Evolutionary conservation across 2,329 filamentous ascomycete genomes (phyloP), one percentile per base, ranked within the genome.

Genomic region (Talaromyces funiculosus): DNA sequence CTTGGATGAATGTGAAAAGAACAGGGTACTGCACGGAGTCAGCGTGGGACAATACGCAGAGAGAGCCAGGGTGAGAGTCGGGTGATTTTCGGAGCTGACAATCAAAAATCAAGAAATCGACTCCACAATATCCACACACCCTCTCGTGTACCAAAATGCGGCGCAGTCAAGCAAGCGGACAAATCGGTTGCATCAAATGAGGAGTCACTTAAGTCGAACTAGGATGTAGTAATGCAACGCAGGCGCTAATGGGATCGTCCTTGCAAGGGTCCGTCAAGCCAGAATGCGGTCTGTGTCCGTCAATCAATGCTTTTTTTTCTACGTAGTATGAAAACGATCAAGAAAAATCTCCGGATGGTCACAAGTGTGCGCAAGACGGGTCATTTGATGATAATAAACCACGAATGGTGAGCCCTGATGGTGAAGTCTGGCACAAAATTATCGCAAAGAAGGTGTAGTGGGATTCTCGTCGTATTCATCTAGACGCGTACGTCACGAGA

Each of bases 191-290:
- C 47, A 51, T 51, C 7, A 51, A 47, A 51, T 35, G 47, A 51
- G 26, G 26, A 51, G 47, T 40, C 37, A 20, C 26, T 37, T 47
- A 12, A 26, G 37, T 33, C n/a, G 38, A 14, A n/a, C n/a, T 33
- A 45, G 16, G 22, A 26, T 31, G 24, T 33, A 45, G 22, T 18
- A 35, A 31, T 45, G 26, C 37, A n/a, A 37, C 24, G 12, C 18
- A 31, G 20, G 40, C 38, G 37, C 54, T 57, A 45, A 47, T 43
- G 24, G 42, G 54, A 57, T 43, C 54, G 29, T 35, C 38, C 43
- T 57, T 47, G 29, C 54, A 57, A 40, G 54, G 29, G 37, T 47
- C 38, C 8, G 40, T 45, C 26, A 57, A 45, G 29, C 54, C 54
- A 22, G 54, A 45, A 29, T 29, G n/a, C 18, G 38, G 54, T 24